phyloP scores from a whole-genome alignment of 805 yeast species.

The Deakozyma indianensis region DNA sequence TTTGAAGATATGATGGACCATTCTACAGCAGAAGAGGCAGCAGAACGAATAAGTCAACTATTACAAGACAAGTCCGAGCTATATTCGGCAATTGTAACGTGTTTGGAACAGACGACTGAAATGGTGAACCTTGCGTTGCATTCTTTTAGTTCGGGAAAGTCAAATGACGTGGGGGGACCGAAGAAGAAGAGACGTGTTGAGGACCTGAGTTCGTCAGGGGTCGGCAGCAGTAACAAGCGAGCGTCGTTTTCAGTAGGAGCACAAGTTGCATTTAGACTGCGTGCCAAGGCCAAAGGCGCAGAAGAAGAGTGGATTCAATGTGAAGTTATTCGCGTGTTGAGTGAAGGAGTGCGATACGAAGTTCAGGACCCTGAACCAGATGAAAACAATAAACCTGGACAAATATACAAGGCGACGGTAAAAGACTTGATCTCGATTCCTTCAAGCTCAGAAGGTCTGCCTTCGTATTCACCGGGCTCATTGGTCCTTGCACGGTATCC shows the following conservation, averaged over 20 bases:
- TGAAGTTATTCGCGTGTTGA: slow-evolving; percentile 62
- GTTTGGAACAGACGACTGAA: not conserved
- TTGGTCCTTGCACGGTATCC: slow-evolving; percentile 90
- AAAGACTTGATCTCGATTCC: slow-evolving; percentile 64
- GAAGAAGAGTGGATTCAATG: slow-evolving; percentile 95
- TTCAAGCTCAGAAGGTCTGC: slow-evolving; percentile 24
- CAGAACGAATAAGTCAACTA: not conserved
- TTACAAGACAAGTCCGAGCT: not conserved
- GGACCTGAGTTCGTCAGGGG: not conserved
- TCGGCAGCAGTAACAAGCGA: not conserved
- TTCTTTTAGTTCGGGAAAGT: not conserved
- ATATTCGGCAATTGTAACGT: not conserved
- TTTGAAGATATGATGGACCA: not conserved
- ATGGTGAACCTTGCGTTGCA: not conserved
- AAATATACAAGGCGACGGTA: slow-evolving; percentile 66
- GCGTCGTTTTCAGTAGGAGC: slow-evolving; percentile 39
- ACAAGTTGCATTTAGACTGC: slow-evolving; percentile 76
- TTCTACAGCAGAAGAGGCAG: not conserved
- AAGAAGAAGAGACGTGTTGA: not conserved
- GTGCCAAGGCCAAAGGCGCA: slow-evolving; percentile 31
- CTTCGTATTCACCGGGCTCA: slow-evolving; percentile 55
- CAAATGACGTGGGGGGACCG: not conserved
- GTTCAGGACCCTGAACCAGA: slow-evolving; percentile 98
- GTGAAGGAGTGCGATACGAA: slow-evolving; percentile 67
- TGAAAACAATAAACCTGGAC: slow-evolving; percentile 79